Percentiles rank a stretch among this genome's conserved stretches.
These are phyloP conservation scores for Penicillium brasilianum DNA, from an alignment of 2,329 filamentous ascomycete species.

Conservation along the genomic window DNA sequence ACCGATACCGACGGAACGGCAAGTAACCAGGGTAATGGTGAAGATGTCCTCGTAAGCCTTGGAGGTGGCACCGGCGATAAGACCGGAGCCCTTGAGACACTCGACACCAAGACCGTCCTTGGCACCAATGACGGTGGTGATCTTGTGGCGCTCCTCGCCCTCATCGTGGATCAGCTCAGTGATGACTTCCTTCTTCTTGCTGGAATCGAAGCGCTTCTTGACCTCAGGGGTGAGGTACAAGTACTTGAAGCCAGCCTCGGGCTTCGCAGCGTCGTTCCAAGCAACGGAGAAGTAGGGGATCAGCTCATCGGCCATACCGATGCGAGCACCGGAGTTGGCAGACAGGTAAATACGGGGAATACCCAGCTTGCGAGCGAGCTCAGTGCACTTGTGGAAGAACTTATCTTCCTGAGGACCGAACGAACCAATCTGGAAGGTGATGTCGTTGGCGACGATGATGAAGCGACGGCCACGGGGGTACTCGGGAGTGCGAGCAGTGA, in stretches of 20 bases:
- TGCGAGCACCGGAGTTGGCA: slow-evolving; percentile 96
- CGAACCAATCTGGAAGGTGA: slow-evolving; percentile 98
- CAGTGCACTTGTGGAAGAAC: slow-evolving; percentile 99
- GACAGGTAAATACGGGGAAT: slow-evolving; percentile 98
- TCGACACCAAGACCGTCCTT: slow-evolving; percentile 98
- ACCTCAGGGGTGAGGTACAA: slow-evolving; percentile 87
- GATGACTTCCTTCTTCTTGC: slow-evolving; percentile 75
- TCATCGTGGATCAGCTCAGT: slow-evolving; percentile 86
- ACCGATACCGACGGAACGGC: slow-evolving; percentile 98
- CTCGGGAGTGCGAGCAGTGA: slow-evolving; percentile 92
- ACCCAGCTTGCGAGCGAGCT: slow-evolving; percentile 89
- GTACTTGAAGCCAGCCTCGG: slow-evolving; percentile 93
- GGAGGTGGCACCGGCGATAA: slow-evolving; percentile 97
- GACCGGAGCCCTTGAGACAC: slow-evolving; percentile 93
- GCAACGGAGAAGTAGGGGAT: slow-evolving; percentile 97
- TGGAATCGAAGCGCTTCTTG: slow-evolving; percentile 84
- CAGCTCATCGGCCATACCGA: slow-evolving; percentile 94
- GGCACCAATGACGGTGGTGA: slow-evolving; percentile 87
- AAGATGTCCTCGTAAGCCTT: slow-evolving; percentile 99
- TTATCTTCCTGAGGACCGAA: slow-evolving; percentile 96
- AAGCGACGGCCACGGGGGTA: slow-evolving; percentile 92
- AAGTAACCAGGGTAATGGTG: slow-evolving; percentile 95
- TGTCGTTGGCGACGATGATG: slow-evolving; percentile 97
- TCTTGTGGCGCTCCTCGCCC: slow-evolving; percentile 90
- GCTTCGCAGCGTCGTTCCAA: slow-evolving; percentile 84